Conservation (phyloP, 1,284 basidiomycete genomes). For the Malassezia arunalokei region DNA sequence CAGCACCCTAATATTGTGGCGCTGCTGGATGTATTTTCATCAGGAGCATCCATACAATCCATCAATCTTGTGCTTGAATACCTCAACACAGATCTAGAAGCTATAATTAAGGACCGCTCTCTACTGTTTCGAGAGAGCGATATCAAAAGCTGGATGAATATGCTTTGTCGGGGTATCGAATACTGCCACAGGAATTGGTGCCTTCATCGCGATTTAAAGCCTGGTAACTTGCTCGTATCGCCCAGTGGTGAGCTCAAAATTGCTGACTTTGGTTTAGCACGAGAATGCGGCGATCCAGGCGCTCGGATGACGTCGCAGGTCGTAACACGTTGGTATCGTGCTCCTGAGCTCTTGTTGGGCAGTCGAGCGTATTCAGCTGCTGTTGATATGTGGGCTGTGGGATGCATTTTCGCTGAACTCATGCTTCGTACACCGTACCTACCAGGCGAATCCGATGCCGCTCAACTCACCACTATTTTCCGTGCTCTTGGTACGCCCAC, state of each 20-base stretch:
- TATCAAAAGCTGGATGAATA: slow-evolving; percentile 98
- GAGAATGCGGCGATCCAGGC: slow-evolving; percentile 84
- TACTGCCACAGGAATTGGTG: slow-evolving; percentile 92
- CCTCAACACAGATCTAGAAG: slow-evolving; percentile 91
- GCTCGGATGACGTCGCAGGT: slow-evolving; percentile 96
- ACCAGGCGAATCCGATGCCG: slow-evolving; percentile 85
- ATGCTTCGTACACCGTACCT: slow-evolving; percentile 89
- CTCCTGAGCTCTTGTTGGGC: slow-evolving; percentile 81
- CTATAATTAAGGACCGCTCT: slow-evolving; percentile 82
- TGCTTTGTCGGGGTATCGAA: slow-evolving; percentile 89
- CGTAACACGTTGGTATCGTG: slow-evolving; percentile 93
- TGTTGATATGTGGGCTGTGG: slow-evolving; percentile 88
- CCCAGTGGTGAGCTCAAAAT: slow-evolving; percentile 85
- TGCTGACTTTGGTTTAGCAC: slow-evolving; percentile 95
- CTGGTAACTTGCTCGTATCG: slow-evolving; percentile 92
- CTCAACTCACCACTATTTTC: slow-evolving; percentile 88
- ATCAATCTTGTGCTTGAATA: slow-evolving; percentile 96
- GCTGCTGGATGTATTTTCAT: slow-evolving; percentile 93
- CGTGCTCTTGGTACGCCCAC: slow-evolving; percentile 87
- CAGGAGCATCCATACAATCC: slow-evolving; percentile 61
- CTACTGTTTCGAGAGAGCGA: slow-evolving; percentile 87
- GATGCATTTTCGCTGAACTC: slow-evolving; percentile 88
- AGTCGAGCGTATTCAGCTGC: slow-evolving; percentile 72
- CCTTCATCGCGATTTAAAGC: slow-evolving; percentile 90
- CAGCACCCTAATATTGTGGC: slow-evolving; percentile 91